These are phyloP conservation scores for Albizia julibrissin DNA, from an alignment of 306 rosid species.

Conservation along the genomic window DNA sequence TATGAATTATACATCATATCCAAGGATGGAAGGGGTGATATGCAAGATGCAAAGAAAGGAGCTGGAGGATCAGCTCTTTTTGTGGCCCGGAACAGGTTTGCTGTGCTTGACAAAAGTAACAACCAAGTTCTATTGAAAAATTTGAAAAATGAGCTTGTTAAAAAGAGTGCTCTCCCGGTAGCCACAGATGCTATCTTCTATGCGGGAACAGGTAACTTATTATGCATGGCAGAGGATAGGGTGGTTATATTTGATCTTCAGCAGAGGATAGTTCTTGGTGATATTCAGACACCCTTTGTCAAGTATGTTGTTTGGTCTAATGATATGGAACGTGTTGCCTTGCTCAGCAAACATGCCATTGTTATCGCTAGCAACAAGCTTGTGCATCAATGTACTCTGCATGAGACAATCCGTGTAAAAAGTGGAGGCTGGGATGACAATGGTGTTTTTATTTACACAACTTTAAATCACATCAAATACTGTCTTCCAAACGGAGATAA, in stretches of 20 bases:
- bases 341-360: conserved; percentile 93
- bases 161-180: conserved; percentile 74
- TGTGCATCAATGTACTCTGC: conserved; percentile 92
- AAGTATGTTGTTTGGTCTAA: conserved; percentile 91
- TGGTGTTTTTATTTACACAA: conserved; percentile 88
- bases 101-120: conserved; percentile 82
- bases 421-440: conserved; percentile 98
- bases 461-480: conserved; percentile 88
- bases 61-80: conserved; percentile 91
- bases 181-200: conserved; percentile 86
- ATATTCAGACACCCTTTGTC: conserved; percentile 80
- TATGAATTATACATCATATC: conserved; percentile 82
- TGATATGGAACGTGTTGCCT: conserved; percentile 88
- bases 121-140: conserved; percentile 75
- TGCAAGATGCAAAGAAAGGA: conserved; percentile 91
- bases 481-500: conserved; percentile 95
- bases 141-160: conserved; percentile 74
- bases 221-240: conserved; percentile 87
- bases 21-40: conserved; percentile 79
- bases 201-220: conserved; percentile 84
- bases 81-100: conserved; percentile 91
- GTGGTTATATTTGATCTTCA: conserved; percentile 86
- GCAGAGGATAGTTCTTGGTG: conserved; percentile 82
- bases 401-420: conserved; percentile 94
- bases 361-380: conserved; percentile 86